A percentile compares a stretch with the other conserved stretches of the same genome.
Conservation (phyloP, 257 asterid genomes). For the Solanum arcanum region DNA sequence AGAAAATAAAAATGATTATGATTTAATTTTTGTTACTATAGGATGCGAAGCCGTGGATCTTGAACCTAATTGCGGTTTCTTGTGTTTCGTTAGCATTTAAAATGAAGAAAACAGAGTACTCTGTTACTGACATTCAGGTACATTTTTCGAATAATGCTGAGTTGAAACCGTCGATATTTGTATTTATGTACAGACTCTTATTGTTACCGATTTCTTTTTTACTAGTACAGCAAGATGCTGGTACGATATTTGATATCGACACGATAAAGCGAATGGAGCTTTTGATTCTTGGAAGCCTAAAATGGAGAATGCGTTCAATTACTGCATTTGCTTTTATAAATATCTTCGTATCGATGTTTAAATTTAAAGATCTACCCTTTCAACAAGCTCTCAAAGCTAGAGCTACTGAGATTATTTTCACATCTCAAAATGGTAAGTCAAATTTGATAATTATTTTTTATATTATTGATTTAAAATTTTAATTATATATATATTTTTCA, state of each 20-base stretch:
- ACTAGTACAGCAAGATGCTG: slow-evolving; percentile 20
- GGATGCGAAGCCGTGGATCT: slow-evolving; percentile 63
- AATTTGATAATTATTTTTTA: background rate
- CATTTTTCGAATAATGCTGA: background rate
- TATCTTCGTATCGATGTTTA: slow-evolving; percentile 37
- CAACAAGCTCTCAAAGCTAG: slow-evolving; percentile 35
- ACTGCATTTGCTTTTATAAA: slow-evolving; percentile 41
- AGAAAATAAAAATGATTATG: background rate
- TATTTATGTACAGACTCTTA: no score
- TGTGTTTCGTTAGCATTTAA: slow-evolving; percentile 62
- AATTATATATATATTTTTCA: background rate
- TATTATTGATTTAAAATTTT: background rate
- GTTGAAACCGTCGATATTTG: background rate
- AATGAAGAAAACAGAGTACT: slow-evolving; percentile 41
- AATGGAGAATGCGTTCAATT: slow-evolving; percentile 72
- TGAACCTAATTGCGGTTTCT: slow-evolving; percentile 39
- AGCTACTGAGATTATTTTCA: slow-evolving; percentile 36
- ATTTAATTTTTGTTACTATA: slow-evolving; percentile 1
- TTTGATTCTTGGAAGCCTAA: slow-evolving; percentile 49
- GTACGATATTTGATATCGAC: slow-evolving; percentile 14
- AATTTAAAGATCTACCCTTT: slow-evolving; percentile 18
- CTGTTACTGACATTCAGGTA: slow-evolving; percentile 37
- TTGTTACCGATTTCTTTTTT: background rate
- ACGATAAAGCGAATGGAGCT: slow-evolving; percentile 52
- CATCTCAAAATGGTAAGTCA: slow-evolving; percentile 44